These are phyloP conservation scores for Simmondsia chinensis DNA, from an alignment of 148 eudicot species.

Conservation along the genomic window DNA sequence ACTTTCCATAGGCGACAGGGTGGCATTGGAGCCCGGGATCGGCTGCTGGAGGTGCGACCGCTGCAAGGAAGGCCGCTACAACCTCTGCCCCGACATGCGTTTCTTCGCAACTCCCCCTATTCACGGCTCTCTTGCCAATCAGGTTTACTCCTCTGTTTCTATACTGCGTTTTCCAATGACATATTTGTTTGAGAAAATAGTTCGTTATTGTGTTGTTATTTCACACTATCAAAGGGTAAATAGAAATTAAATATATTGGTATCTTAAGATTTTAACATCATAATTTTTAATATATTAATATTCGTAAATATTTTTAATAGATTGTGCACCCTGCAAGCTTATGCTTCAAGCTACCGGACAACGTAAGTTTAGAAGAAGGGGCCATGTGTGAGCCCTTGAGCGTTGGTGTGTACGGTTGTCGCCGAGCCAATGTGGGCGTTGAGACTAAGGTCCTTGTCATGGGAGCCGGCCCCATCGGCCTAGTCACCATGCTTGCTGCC, in stretches of 20 bases:
- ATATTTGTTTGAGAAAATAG: too few relatives aligned
- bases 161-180: too few relatives aligned
- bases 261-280: too few relatives aligned
- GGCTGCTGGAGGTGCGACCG: constrained; percentile 40
- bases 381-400: constrained; percentile 57
- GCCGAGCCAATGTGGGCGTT: constrained; percentile 46
- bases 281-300: too few relatives aligned
- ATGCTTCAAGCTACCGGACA: constrained; percentile 69
- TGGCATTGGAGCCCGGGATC: constrained; percentile 67
- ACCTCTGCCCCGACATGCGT: constrained; percentile 57
- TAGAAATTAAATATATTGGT: too few relatives aligned
- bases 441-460: constrained; percentile 47
- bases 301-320: constrained; percentile 17
- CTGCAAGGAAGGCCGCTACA: constrained; percentile 63
- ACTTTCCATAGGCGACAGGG: constrained; percentile 34
- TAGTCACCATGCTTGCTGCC: constrained; percentile 57
- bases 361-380: constrained; percentile 69
- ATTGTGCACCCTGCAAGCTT: constrained; percentile 89
- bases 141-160: too few relatives aligned
- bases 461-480: constrained; percentile 76
- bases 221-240: too few relatives aligned
- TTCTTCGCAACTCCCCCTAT: constrained; percentile 63
- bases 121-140: constrained; percentile 57
- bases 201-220: too few relatives aligned
- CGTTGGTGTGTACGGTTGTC: constrained; percentile 70